These are phyloP conservation scores for Neoarthrinium moseri DNA, from an alignment of 2,329 filamentous ascomycete genomes.

Conservation along the genomic window DNA sequence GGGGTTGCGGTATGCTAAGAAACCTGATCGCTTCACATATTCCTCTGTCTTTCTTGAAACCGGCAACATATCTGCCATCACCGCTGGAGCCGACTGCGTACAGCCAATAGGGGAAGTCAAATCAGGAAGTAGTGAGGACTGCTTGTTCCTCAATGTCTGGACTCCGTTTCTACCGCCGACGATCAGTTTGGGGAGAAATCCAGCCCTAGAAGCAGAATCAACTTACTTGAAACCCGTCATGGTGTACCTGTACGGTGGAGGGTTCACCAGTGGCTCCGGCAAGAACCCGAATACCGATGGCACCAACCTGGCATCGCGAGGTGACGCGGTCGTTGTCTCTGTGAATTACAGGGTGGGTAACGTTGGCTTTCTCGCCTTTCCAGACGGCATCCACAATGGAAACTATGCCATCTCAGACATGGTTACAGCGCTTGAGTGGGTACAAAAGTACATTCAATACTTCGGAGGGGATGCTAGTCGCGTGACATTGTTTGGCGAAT, in stretches of 20 bases:
- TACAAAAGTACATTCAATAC: slow-evolving; percentile 37
- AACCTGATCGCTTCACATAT: not conserved
- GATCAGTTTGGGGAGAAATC: too few species aligned
- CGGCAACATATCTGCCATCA: not conserved
- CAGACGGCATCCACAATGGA: not conserved
- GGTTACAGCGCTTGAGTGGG: slow-evolving; percentile 45
- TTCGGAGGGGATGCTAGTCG: slow-evolving; percentile 30
- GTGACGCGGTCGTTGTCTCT: not conserved
- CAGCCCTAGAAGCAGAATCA: too few species aligned
- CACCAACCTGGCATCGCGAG: not conserved
- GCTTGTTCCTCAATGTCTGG: not conserved
- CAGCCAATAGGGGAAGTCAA: not conserved
- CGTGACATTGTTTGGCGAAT: slow-evolving; percentile 19
- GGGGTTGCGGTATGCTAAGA: not conserved
- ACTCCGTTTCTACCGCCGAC: not conserved
- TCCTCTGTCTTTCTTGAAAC: not conserved
- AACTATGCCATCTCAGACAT: not conserved
- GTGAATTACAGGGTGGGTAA: not conserved
- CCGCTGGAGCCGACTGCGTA: not conserved
- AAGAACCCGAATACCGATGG: not conserved
- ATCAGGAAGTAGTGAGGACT: not conserved
- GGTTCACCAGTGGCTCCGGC: not conserved
- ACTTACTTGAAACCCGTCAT: not conserved
- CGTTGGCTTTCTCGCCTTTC: not conserved
- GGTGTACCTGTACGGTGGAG: not conserved